These are phyloP conservation scores for Heliophila coronopifolia DNA, from an alignment of 441 rosid species.

Conservation along the genomic window DNA sequence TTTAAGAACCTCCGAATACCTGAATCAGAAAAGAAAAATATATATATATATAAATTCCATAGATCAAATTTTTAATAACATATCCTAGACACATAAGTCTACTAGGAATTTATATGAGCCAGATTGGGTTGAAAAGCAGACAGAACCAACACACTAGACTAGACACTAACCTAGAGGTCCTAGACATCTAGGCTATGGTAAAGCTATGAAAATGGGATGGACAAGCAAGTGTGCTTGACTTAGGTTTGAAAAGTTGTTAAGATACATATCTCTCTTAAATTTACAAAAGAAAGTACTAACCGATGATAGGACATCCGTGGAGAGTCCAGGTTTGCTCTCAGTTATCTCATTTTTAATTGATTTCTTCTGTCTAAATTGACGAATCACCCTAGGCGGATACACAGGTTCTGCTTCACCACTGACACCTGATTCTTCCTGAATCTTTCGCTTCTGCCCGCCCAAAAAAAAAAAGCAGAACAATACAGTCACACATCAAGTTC, in stretches of 20 bases:
- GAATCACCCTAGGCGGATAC: conserved; percentile 40
- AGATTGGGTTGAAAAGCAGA: neutral
- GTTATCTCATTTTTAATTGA: conserved; percentile 46
- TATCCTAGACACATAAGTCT: too few relatives aligned
- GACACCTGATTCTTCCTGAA: conserved; percentile 38
- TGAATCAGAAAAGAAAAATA: conserved; percentile 18
- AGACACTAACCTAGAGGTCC: too few relatives aligned
- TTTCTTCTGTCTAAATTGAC: conserved; percentile 61
- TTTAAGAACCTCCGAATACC: conserved; percentile 54
- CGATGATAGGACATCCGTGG: conserved; percentile 64
- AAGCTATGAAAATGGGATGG: neutral
- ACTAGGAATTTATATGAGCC: too few relatives aligned
- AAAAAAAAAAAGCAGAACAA: conserved; percentile 9
- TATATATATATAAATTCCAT: conserved; percentile 14
- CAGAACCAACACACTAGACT: neutral
- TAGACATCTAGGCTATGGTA: too few relatives aligned
- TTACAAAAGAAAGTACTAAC: conserved; percentile 34
- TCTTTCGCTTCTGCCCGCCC: conserved; percentile 57
- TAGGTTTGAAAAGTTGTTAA: too few relatives aligned
- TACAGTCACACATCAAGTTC: neutral
- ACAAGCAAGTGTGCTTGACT: neutral
- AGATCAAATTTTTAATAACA: neutral
- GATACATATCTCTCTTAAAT: too few relatives aligned
- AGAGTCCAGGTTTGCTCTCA: conserved; percentile 49
- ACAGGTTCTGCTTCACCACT: conserved; percentile 27